phyloP scores from a whole-genome alignment of 352 stramenopile species.

The Phytophthora crassamura region DNA sequence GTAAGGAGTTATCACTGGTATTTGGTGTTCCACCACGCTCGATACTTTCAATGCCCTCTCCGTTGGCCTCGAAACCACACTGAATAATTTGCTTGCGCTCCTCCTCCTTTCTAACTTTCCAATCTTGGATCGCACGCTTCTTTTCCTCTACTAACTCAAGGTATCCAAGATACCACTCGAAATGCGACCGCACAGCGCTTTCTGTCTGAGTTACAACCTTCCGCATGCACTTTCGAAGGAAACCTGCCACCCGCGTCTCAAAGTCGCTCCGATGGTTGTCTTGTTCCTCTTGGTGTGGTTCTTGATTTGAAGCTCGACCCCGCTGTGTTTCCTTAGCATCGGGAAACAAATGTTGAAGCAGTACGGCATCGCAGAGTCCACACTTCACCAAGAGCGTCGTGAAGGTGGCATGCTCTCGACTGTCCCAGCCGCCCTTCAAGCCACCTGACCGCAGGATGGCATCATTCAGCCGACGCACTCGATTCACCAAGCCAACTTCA shows the following conservation, averaged over 20 bases:
- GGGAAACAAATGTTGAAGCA: constrained; percentile 40
- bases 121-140: constrained; percentile 60
- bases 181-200: constrained; percentile 65
- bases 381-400: constrained; percentile 47
- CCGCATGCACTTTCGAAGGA: constrained; percentile 59
- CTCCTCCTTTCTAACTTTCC: constrained; percentile 60
- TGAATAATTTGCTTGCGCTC: constrained; percentile 51
- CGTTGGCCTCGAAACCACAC: constrained; percentile 43
- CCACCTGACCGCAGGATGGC: constrained; percentile 62
- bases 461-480: constrained; percentile 59
- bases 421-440: constrained; percentile 65
- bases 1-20: constrained; percentile 1
- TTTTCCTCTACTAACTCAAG: constrained; percentile 66
- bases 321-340: constrained; percentile 1
- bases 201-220: constrained; percentile 60
- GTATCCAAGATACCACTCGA: constrained; percentile 73
- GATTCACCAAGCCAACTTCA: constrained; percentile 50
- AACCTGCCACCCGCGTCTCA: constrained; percentile 52
- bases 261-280: constrained; percentile 31
- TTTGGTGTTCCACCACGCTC: not conserved
- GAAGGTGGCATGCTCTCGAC: constrained; percentile 60
- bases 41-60: constrained; percentile 1
- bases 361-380: constrained; percentile 50
- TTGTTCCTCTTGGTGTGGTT: constrained; percentile 9
- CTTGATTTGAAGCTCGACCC: constrained; percentile 14